These are phyloP conservation scores for Collybia mongolica DNA, from an alignment of 768 basidiomycete genomes.

Conservation along the genomic window DNA sequence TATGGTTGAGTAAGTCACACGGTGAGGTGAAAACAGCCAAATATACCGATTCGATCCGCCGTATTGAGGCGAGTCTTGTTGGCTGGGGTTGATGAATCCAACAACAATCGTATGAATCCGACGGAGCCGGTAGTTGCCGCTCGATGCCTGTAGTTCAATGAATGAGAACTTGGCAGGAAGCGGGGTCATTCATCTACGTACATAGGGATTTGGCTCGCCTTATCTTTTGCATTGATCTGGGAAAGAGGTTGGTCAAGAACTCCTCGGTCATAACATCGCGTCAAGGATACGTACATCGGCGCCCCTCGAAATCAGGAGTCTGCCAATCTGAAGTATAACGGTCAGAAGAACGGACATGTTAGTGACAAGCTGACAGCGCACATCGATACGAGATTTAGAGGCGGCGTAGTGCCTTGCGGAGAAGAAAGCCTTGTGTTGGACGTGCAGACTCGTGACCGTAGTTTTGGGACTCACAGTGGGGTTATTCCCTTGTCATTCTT, in stretches of 20 bases:
- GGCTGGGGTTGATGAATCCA: slow-evolving; percentile 76
- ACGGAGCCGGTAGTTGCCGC: slow-evolving; percentile 94
- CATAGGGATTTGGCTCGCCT: slow-evolving; percentile 90
- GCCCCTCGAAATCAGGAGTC: slow-evolving; percentile 78
- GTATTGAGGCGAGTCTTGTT: slow-evolving; percentile 85
- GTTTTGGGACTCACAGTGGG: slow-evolving; percentile 59
- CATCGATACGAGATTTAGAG: slow-evolving; percentile 86
- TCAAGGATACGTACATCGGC: slow-evolving; percentile 75
- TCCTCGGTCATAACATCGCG: slow-evolving; percentile 28
- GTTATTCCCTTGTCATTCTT: slow-evolving; percentile 83
- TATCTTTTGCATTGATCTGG: slow-evolving; percentile 93
- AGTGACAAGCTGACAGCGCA: slow-evolving; percentile 34
- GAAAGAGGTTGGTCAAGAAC: slow-evolving; percentile 27
- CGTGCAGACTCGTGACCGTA: slow-evolving; percentile 9
- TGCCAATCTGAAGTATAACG: slow-evolving; percentile 69
- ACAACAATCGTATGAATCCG: slow-evolving; percentile 83
- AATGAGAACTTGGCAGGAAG: slow-evolving; percentile 17
- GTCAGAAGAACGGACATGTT: slow-evolving; percentile 24
- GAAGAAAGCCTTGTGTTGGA: slow-evolving; percentile 15
- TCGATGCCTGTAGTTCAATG: slow-evolving; percentile 63
- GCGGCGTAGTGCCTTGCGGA: slow-evolving; percentile 83
- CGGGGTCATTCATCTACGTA: slow-evolving; percentile 34
- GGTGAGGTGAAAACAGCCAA: slow-evolving; percentile 12
- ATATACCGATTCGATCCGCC: slow-evolving; percentile 71
- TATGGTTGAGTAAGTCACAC: slow-evolving; percentile 8